A percentile compares a stretch with the other conserved stretches of the same genome.
phyloP scores from a whole-genome alignment of 2,329 filamentous ascomycete species.

The Dothideomycetes sp. region DNA sequence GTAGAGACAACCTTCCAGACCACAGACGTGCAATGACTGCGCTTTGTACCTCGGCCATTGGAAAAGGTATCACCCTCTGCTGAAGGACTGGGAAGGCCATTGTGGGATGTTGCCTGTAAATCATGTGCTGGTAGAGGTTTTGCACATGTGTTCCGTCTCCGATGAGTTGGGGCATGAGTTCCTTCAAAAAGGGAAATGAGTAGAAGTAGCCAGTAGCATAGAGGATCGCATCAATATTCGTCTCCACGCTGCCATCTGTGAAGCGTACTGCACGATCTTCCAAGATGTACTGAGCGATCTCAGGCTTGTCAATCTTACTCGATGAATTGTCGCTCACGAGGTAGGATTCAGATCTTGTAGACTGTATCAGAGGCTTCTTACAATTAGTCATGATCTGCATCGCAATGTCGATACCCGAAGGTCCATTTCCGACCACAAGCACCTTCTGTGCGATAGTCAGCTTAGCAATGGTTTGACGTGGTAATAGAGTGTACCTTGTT shows the following conservation, averaged over 20 bases:
- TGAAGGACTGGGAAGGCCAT: constrained; percentile 66
- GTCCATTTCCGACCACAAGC: constrained; percentile 71
- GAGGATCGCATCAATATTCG: constrained; percentile 61
- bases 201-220: constrained; percentile 90
- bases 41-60: constrained; percentile 66
- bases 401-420: constrained; percentile 76
- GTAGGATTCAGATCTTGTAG: constrained; percentile 43
- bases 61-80: constrained; percentile 81
- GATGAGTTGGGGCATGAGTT: constrained; percentile 44
- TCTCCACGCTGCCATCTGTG: constrained; percentile 52
- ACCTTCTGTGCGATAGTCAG: constrained; percentile 53
- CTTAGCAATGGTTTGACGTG: too few species aligned
- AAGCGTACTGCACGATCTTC: constrained; percentile 54
- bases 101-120: constrained; percentile 65
- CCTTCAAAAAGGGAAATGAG: constrained; percentile 60
- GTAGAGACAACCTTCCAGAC: constrained; percentile 58
- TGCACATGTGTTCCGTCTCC: constrained; percentile 59
- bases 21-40: constrained; percentile 69
- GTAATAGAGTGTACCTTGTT: constrained; percentile 34
- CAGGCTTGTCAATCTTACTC: constrained; percentile 46
- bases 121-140: constrained; percentile 68
- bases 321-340: constrained; percentile 27
- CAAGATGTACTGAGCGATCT: constrained; percentile 44
- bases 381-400: constrained; percentile 58
- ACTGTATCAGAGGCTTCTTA: constrained; percentile 50